These are phyloP conservation scores for Capsella rubella DNA, from an alignment of 441 rosid genomes.

Conservation along the genomic window DNA sequence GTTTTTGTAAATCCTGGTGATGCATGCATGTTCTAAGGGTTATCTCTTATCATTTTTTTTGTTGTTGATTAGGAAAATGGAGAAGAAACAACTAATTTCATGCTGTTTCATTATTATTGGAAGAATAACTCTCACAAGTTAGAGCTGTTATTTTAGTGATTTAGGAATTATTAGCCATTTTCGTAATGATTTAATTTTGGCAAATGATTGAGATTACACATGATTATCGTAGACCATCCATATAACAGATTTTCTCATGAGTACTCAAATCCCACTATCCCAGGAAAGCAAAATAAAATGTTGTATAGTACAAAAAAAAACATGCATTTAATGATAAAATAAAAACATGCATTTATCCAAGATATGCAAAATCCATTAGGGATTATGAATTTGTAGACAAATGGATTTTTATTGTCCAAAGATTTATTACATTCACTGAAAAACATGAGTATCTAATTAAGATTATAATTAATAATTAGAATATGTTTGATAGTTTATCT, in stretches of 20 bases:
- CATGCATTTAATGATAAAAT: constrained; percentile 22
- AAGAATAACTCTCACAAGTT: constrained; percentile 28
- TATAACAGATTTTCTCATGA: background rate
- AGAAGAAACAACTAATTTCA: constrained; percentile 33
- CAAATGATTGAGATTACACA: constrained; percentile 45
- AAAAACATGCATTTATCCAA: constrained; percentile 33
- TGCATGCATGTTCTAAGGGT: background rate
- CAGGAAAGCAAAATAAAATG: background rate
- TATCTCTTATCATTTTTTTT: background rate
- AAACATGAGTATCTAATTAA: background rate
- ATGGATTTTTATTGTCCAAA: background rate
- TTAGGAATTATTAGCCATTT: constrained; percentile 37
- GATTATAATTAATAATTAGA: no score
- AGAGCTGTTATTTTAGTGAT: constrained; percentile 43
- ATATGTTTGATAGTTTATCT: no score
- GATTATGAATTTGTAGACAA: background rate
- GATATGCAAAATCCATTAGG: constrained; percentile 37
- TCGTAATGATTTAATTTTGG: constrained; percentile 35
- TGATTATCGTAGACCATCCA: constrained; percentile 35
- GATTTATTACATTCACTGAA: background rate
- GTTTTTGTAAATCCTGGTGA: background rate
- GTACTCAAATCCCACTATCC: constrained; percentile 14
- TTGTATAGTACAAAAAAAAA: constrained; percentile 4
- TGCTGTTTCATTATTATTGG: constrained; percentile 42
- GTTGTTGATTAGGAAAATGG: constrained; percentile 2